Conservation (phyloP, 495 filamentous ascomycete genomes). For the Hyaloscypha hepaticicola region DNA sequence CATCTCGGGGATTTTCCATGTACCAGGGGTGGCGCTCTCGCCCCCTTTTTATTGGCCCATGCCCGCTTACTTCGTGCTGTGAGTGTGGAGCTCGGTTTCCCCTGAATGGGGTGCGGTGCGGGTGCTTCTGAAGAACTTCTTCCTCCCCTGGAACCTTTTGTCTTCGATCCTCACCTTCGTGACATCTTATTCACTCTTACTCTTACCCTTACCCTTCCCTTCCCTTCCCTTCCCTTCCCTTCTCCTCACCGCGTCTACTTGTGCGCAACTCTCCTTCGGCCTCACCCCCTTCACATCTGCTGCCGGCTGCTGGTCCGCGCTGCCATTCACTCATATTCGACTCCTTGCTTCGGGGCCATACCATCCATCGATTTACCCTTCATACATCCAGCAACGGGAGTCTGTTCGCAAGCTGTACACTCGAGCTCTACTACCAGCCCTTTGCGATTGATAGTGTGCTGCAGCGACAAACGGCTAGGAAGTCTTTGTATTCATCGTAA, state of each 20-base stretch:
- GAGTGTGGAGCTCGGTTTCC: neutral
- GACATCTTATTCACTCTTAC: slow-evolving; percentile 1
- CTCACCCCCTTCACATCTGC: neutral
- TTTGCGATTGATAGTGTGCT: neutral
- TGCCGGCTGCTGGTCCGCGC: slow-evolving; percentile 2
- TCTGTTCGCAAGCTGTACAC: slow-evolving; percentile 1
- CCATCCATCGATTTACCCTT: neutral
- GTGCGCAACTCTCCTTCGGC: neutral
- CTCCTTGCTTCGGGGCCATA: neutral
- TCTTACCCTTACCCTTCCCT: too few relatives aligned
- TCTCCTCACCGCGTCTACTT: neutral
- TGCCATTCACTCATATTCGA: neutral
- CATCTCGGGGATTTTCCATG: too few relatives aligned
- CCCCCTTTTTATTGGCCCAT: neutral
- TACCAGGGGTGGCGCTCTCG: neutral
- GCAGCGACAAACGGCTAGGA: neutral
- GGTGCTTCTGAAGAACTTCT: neutral
- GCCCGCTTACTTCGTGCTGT: neutral
- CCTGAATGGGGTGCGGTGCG: too few relatives aligned
- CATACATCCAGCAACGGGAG: neutral
- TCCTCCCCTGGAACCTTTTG: neutral
- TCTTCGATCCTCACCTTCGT: neutral
- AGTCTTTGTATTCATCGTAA: neutral
- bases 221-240: slow-evolving; percentile 3
- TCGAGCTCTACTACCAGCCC: neutral